Evolutionary conservation across 1,284 basidiomycete genomes (phyloP).

Genomic region (Marasmius oreades): DNA sequence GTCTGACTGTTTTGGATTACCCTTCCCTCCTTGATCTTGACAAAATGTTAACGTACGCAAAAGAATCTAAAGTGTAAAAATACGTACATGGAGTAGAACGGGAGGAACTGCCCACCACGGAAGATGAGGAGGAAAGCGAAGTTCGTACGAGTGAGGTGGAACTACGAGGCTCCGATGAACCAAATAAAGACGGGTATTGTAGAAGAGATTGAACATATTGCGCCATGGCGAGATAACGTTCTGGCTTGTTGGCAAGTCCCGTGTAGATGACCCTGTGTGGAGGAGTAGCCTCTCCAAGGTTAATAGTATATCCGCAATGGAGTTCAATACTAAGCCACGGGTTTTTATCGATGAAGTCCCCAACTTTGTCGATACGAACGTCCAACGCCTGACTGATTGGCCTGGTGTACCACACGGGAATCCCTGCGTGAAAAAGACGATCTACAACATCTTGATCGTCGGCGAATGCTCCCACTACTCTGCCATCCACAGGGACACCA

Average conservation of each 20-base stretch:
- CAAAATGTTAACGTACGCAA: too few relatives aligned
- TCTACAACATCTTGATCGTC: not conserved
- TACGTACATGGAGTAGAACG: not conserved
- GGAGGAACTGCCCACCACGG: not conserved
- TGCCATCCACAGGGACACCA: not conserved
- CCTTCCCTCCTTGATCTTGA: too few relatives aligned
- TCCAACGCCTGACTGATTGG: not conserved
- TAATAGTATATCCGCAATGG: not conserved
- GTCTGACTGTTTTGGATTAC: too few relatives aligned
- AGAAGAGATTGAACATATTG: not conserved
- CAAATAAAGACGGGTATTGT: not conserved
- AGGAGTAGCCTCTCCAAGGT: not conserved
- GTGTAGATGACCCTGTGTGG: constrained; percentile 4
- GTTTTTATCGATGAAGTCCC: not conserved
- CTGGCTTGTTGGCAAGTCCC: constrained; percentile 1
- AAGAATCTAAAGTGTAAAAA: not conserved
- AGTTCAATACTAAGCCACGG: not conserved
- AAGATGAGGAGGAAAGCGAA: not conserved
- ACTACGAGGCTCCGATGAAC: not conserved
- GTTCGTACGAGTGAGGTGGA: not conserved
- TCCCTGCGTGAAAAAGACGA: not conserved
- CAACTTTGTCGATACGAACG: not conserved
- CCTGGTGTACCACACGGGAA: constrained; percentile 5
- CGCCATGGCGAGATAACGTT: constrained; percentile 1
- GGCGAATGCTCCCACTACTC: constrained; percentile 8